Conservation (phyloP, 1,139 yeast genomes). For the Yamadazyma atlantica region DNA sequence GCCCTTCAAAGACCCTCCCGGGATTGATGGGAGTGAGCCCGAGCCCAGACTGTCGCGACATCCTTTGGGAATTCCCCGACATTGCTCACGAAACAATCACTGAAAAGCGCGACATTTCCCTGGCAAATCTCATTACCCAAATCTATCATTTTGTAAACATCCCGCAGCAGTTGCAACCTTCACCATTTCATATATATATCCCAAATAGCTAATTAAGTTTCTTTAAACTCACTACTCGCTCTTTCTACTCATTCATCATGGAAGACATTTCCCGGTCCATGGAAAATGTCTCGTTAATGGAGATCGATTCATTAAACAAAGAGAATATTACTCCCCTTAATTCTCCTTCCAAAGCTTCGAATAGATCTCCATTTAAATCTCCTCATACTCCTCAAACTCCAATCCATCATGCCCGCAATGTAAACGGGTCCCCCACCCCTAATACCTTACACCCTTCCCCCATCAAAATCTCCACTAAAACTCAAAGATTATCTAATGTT, state of each 20-base stretch:
- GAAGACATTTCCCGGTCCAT: constrained; percentile 45
- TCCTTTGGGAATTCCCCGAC: too few relatives aligned
- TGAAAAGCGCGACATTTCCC: too few relatives aligned
- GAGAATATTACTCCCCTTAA: constrained; percentile 46
- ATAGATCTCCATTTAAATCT: constrained; percentile 23
- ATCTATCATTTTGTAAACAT: not conserved
- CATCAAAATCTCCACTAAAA: constrained; percentile 64
- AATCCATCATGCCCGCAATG: not conserved
- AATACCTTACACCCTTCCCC: constrained; percentile 5
- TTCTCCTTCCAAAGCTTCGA: constrained; percentile 31
- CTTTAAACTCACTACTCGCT: not conserved
- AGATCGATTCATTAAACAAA: constrained; percentile 42
- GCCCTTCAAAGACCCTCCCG: too few relatives aligned
- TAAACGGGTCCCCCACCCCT: constrained; percentile 16
- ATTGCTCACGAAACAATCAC: too few relatives aligned
- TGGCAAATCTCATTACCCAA: not conserved
- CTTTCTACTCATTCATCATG: constrained; percentile 10
- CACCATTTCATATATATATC: not conserved
- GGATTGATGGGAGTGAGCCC: too few relatives aligned
- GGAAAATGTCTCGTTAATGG: constrained; percentile 50
- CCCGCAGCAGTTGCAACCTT: too few relatives aligned
- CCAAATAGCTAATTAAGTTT: not conserved
- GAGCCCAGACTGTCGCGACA: too few relatives aligned
- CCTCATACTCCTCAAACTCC: constrained; percentile 24
- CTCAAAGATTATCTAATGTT: constrained; percentile 84